These are phyloP conservation scores for Penicillium sp. DNA, from an alignment of 2,329 filamentous ascomycete genomes.

Conservation along the genomic window DNA sequence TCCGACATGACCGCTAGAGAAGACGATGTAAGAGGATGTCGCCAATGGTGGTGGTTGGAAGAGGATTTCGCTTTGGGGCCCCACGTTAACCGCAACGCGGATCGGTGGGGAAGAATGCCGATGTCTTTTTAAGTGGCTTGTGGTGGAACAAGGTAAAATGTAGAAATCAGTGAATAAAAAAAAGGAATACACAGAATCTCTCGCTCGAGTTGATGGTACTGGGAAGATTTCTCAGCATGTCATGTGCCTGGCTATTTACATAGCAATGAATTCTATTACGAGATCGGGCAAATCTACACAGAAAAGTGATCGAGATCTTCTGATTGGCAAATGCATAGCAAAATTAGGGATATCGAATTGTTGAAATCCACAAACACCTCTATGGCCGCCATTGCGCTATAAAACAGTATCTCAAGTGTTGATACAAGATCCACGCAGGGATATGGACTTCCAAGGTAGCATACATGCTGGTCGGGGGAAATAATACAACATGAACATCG, in stretches of 20 bases:
- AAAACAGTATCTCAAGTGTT: constrained; percentile 17
- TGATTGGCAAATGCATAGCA: constrained; percentile 5
- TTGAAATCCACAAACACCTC: constrained; percentile 26
- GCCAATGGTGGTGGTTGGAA: constrained; percentile 6
- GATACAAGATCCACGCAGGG: constrained; percentile 18
- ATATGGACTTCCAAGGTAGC: constrained; percentile 11
- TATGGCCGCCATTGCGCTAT: constrained; percentile 9
- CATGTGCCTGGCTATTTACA: no score
- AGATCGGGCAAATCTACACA: no score
- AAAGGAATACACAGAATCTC: no score
- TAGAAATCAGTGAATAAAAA: no score
- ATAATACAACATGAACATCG: constrained; percentile 4
- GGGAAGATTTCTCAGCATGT: no score
- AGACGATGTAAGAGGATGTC: constrained; percentile 8
- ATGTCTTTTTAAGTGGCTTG: no score
- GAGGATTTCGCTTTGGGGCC: constrained; percentile 23
- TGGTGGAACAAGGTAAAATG: no score
- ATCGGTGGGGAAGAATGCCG: constrained; percentile 18
- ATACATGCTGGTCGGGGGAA: background rate
- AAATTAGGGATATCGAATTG: constrained; percentile 18
- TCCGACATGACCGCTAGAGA: constrained; percentile 29
- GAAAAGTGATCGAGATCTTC: no score
- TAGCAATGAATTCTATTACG: no score
- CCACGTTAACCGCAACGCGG: constrained; percentile 26
- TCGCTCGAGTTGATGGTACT: no score